Base-by-base conservation (phyloP, 176 grass and related monocot species). In the Bromus sterilis region DNA sequence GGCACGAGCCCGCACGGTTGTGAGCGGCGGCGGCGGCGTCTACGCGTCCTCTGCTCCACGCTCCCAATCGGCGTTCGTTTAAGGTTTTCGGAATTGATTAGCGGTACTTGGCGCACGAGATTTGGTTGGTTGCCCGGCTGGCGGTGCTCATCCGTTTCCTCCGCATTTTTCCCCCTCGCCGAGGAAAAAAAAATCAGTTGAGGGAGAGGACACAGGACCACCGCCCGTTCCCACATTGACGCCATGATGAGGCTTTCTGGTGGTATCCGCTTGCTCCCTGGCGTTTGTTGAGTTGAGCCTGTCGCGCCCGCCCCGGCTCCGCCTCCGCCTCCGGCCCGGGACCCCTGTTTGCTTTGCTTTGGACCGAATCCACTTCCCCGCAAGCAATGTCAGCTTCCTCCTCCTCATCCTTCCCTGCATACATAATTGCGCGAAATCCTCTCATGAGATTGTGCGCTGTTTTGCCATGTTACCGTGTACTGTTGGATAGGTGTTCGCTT, bases 361-460 rank as follows among this genome's bases (percentile, higher is more conserved):
- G 65, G 83, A 73, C 75, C 69, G 10, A 85, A 85, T 85, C 80
- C 83, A 72, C 77, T 86, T n/a, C 83, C 83, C 82, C 71, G 28
- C 73, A 86, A 81, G 82, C 67, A 49, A 89, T 53, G 29, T 3
- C 78, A 78, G 6, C 79, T 78, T 64, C 48, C 40, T 31, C 69
- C 66, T 18, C 36, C 77, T n/a, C n/a, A n/a, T n/a, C n/a, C n/a
- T n/a, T 46, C 46, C 68, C 9, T 5, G 68, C 66, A 4, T 9
- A 74, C 29, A 37, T 24, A n/a, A n/a, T n/a, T n/a, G n/a, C n/a
- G n/a, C n/a, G 23, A 32, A 24, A 20, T 56, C 71, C 36, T 44
- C n/a, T 26, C 18, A 46, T 12, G 18, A 5, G 48, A 7, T 56
- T 39, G 3, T 75, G 35, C 6, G 68, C 70, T 25, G 80, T 79